Percentiles rank a stretch among this genome's conserved stretches.
Conservation (phyloP, 805 yeast genomes). For the Lipomyces sp. region DNA sequence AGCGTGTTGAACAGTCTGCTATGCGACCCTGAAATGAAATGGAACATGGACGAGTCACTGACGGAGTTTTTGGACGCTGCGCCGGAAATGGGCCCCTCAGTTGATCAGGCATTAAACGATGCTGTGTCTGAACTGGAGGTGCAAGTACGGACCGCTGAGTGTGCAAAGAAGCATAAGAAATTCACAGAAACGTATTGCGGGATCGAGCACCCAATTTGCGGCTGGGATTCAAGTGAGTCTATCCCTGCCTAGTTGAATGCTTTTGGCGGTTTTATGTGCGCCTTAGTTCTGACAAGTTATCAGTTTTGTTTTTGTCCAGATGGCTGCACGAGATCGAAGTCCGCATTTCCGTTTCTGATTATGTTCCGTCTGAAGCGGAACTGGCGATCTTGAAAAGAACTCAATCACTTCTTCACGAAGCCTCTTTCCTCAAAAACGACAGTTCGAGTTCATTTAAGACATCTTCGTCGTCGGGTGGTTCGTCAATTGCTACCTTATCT, state of each 20-base stretch:
- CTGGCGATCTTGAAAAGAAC: constrained; percentile 1
- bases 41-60: constrained; percentile 8
- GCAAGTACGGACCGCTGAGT: constrained; percentile 9
- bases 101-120: constrained; percentile 14
- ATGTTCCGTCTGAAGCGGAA: constrained; percentile 3
- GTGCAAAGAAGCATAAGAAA: constrained; percentile 6
- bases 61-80: constrained; percentile 9
- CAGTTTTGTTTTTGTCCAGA: constrained; percentile 12
- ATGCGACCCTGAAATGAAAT: constrained; percentile 12
- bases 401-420: constrained; percentile 7
- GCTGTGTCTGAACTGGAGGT: constrained; percentile 13
- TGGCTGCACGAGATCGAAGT: constrained; percentile 18
- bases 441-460: background rate
- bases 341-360: constrained; percentile 1
- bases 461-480: background rate
- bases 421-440: constrained; percentile 6
- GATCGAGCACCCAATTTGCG: constrained; percentile 18
- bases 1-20: constrained; percentile 12
- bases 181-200: constrained; percentile 12
- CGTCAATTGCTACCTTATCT: background rate
- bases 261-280: background rate
- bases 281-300: no score
- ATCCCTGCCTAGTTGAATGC: background rate
- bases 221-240: constrained; percentile 17
- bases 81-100: constrained; percentile 15